phyloP scores from a whole-genome alignment of 495 filamentous ascomycete genomes.

The Neurospora intermedia region DNA sequence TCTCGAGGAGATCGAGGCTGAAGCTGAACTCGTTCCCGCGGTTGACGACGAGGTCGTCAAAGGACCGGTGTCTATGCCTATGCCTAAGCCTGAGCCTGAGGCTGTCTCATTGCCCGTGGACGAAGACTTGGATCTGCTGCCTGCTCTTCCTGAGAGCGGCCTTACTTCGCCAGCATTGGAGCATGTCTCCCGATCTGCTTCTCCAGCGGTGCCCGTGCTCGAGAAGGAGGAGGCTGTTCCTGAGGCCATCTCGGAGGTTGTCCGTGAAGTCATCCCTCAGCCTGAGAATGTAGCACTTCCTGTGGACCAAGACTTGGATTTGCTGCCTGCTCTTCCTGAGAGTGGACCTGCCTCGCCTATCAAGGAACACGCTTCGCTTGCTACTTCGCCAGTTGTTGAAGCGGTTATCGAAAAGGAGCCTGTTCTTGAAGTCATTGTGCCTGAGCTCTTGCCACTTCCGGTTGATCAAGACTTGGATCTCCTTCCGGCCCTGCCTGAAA shows the following conservation, averaged over 20 bases:
- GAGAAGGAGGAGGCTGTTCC: background rate
- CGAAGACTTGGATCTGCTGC: background rate
- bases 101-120: background rate
- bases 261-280: background rate
- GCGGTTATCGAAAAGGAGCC: background rate
- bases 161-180: background rate
- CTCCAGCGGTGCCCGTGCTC: background rate
- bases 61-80: too few species aligned
- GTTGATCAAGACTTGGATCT: too few species aligned
- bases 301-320: background rate
- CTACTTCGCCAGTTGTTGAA: background rate
- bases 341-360: background rate
- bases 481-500: too few species aligned
- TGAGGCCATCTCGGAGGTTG: background rate
- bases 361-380: background rate
- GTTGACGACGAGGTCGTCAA: background rate
- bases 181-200: background rate
- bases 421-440: background rate
- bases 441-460: background rate
- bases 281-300: background rate
- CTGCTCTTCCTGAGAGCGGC: background rate
- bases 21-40: background rate
- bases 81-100: background rate
- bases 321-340: conserved; percentile 1
- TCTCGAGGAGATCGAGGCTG: background rate